phyloP scores from a whole-genome alignment of 1,139 yeast species.

The Hyphopichia fennica region DNA sequence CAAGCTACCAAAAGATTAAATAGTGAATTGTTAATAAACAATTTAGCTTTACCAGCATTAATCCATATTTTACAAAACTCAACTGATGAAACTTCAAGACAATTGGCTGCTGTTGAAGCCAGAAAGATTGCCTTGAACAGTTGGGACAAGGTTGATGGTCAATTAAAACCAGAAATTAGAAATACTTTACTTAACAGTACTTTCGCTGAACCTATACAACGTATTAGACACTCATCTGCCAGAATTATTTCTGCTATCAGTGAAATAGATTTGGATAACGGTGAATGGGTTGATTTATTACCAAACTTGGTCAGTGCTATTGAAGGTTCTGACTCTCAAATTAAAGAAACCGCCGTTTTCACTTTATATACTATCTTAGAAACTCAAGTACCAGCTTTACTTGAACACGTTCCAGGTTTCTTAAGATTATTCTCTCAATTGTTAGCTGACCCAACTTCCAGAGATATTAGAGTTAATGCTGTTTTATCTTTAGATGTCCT shows the following conservation, averaged over 20 bases:
- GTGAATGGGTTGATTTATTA: conserved; percentile 77
- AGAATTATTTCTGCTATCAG: conserved; percentile 89
- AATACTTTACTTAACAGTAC: conserved; percentile 67
- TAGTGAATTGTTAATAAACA: conserved; percentile 71
- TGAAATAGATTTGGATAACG: conserved; percentile 62
- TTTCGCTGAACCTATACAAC: conserved; percentile 54
- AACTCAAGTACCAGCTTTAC: conserved; percentile 64
- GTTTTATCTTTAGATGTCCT: conserved; percentile 80
- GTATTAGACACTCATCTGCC: conserved; percentile 85
- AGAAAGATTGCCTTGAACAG: conserved; percentile 74
- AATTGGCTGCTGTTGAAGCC: conserved; percentile 93
- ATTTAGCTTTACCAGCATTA: conserved; percentile 76
- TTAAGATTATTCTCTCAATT: conserved; percentile 68
- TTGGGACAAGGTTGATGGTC: conserved; percentile 64
- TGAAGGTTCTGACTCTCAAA: conserved; percentile 52
- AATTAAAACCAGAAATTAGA: conserved; percentile 61
- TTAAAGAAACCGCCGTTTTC: conserved; percentile 84
- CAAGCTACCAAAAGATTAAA: conserved; percentile 77
- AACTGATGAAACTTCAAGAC: conserved; percentile 62
- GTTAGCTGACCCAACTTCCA: conserved; percentile 63
- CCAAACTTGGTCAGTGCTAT: conserved; percentile 72
- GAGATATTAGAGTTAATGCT: conserved; percentile 79
- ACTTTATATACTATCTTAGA: conserved; percentile 78
- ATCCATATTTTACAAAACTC: conserved; percentile 76
- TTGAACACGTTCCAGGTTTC: conserved; percentile 64